These are phyloP conservation scores for Talaromyces trachyspermus DNA, from an alignment of 495 filamentous ascomycete genomes.

Conservation along the genomic window DNA sequence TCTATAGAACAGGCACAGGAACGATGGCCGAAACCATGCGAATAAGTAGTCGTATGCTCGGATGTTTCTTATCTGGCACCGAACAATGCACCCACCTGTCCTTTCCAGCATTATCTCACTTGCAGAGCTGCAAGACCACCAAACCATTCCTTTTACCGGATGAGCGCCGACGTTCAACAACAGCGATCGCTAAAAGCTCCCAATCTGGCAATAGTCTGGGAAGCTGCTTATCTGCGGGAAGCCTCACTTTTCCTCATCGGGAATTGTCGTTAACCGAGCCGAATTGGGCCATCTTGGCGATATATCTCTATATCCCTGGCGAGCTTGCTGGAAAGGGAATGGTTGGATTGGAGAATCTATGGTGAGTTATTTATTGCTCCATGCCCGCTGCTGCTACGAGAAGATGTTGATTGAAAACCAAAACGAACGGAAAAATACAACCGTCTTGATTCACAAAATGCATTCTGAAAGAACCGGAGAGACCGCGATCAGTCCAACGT, in stretches of 20 bases:
- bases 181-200: background rate
- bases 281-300: background rate
- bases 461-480: background rate
- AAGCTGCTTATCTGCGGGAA: background rate
- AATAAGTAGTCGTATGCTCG: background rate
- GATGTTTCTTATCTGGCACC: background rate
- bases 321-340: no score
- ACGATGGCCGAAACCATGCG: background rate
- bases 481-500: conserved; percentile 2
- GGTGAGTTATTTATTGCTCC: no score
- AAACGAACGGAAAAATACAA: no score
- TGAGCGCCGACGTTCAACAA: no score
- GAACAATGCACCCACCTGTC: no score
- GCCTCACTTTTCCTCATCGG: background rate
- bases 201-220: background rate
- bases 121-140: no score
- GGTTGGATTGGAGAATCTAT: no score
- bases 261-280: background rate
- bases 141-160: no score
- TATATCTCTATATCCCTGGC: background rate
- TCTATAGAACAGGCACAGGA: background rate
- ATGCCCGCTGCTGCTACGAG: no score
- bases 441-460: no score
- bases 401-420: no score
- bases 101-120: no score